Conservation (phyloP, 2,329 filamentous ascomycete genomes). For the Esteya vermicola region DNA sequence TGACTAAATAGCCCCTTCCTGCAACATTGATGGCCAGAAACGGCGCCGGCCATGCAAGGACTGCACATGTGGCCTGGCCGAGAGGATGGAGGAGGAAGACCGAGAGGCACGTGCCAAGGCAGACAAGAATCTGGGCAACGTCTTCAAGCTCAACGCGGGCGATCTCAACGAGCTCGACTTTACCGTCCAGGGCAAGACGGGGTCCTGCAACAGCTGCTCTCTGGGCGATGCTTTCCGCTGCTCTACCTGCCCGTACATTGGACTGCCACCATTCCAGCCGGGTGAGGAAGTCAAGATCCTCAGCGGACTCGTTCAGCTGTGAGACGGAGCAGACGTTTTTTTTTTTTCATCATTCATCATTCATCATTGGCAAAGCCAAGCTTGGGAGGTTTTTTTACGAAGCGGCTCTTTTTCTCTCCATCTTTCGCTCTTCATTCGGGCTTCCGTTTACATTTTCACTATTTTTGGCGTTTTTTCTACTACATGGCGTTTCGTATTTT, state of each 20-base stretch:
- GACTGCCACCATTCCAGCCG: conserved; percentile 89
- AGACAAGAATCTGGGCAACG: conserved; percentile 23
- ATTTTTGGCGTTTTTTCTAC: neutral
- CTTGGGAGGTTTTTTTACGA: too few relatives aligned
- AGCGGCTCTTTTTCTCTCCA: too few relatives aligned
- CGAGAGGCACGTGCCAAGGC: conserved; percentile 19
- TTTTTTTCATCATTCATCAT: too few relatives aligned
- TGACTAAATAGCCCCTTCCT: conserved; percentile 54
- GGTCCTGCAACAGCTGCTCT: conserved; percentile 77
- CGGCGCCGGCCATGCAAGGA: conserved; percentile 92
- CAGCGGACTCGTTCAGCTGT: conserved; percentile 78
- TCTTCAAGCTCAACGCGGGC: conserved; percentile 53
- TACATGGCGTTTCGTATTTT: neutral
- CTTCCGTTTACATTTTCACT: neutral
- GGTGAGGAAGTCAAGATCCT: conserved; percentile 84
- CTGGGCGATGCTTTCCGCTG: conserved; percentile 81
- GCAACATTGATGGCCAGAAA: conserved; percentile 73
- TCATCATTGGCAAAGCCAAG: too few relatives aligned
- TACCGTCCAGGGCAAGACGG: conserved; percentile 92
- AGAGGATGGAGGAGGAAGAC: conserved; percentile 79
- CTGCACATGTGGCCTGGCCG: conserved; percentile 85
- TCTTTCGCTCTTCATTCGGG: too few relatives aligned
- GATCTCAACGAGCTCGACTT: conserved; percentile 90
- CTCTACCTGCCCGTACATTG: conserved; percentile 66
- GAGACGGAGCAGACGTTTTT: neutral